Evolutionary conservation across 371 early-diverging fungal species (phyloP), one percentile per base, ranked within the genome.

Genomic region (Chytridium lagenaria): DNA sequence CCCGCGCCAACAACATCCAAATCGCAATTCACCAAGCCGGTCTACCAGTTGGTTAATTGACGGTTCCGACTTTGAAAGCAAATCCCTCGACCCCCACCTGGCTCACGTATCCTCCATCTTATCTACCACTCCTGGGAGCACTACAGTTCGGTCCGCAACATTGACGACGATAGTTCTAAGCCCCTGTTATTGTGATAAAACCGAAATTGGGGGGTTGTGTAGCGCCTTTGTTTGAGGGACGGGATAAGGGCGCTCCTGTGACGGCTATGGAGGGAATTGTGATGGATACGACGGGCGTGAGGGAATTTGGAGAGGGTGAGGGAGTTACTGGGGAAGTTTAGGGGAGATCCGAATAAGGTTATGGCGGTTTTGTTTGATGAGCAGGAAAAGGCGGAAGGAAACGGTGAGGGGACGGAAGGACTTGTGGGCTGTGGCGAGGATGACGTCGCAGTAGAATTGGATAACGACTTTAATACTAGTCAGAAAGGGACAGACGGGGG

Each of bases 101-200:
- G 15, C 26, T 23, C 37, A 36, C 71, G 65, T 23, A 26, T 67
- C 30, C 78, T 93, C 63, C 94, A 95, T 78, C 89, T 95, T 40
- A 92, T 92, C 81, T 93, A 89, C 77, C 93, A 93, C 73, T 88
- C 88, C 50, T 93, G 93, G 90, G 94, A 94, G 71, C 95, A 94
- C 77, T 95, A 95, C 69, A 88, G 89, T 23, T 93, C 93, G 0
- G 86, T 93, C 16, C 80, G 92, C 23, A 90, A 90, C 50, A 76
- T 86, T 23, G 84, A 84, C 57, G 91, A 71, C 34, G 1, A n/a
- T 0, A 0, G 1, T 2, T 0, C n/a, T 7, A 16, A 34, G 63
- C 63, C 19, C 63, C 63, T 34, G 36, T 26, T 28, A 61, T 61
- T 38, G 31, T 12, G 23, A 61, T 61, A 7, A 3, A 38, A 26